Percentiles rank a stretch among this genome's conserved stretches.
These are phyloP conservation scores for Bisporella sp. DNA, from an alignment of 2,329 filamentous ascomycete genomes.

Conservation along the genomic window DNA sequence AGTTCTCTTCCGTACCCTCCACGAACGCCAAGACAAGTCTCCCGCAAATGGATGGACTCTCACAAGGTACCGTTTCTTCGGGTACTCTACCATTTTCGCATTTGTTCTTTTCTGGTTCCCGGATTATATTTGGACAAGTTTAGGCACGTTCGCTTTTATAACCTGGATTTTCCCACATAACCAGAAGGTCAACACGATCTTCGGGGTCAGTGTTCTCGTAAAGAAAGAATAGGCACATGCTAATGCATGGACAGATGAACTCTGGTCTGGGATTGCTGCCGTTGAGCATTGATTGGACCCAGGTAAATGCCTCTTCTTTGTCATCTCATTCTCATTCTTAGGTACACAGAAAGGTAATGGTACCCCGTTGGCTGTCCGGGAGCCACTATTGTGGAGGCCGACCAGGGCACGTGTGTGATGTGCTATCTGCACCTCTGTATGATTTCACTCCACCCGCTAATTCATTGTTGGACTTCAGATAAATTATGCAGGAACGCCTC, in stretches of 20 bases:
- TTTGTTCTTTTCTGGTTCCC: constrained; percentile 49
- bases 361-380: no score
- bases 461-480: neutral
- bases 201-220: constrained; percentile 62
- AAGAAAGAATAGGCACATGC: constrained; percentile 28
- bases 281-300: constrained; percentile 66
- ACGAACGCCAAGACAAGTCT: constrained; percentile 54
- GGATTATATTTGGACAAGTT: constrained; percentile 57
- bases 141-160: constrained; percentile 64
- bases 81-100: constrained; percentile 33
- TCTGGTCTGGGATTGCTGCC: constrained; percentile 62
- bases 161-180: constrained; percentile 68
- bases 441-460: no score
- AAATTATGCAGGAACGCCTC: constrained; percentile 12
- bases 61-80: constrained; percentile 33
- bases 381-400: no score
- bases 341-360: no score
- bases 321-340: constrained; percentile 11
- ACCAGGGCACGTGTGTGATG: no score
- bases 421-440: no score
- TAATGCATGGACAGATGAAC: constrained; percentile 5
- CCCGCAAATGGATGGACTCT: constrained; percentile 34
- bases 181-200: constrained; percentile 63
- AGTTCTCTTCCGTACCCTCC: constrained; percentile 34
- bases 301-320: neutral